These are phyloP conservation scores for Gastrodia elata DNA, from an alignment of 106 monocot species.

Conservation along the genomic window DNA sequence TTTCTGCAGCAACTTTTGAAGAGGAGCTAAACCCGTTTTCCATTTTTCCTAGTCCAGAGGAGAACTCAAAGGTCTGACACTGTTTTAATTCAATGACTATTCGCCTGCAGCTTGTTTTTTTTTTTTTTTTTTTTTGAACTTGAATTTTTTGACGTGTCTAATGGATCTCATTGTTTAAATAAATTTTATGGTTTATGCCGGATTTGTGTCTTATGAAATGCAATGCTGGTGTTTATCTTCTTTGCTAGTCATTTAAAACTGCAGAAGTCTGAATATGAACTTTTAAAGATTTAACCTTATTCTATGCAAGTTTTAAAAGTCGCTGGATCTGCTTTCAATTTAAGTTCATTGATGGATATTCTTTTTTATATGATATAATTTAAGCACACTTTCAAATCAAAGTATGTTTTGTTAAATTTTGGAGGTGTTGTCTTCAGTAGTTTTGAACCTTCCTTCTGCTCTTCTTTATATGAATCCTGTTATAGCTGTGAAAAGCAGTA, in stretches of 20 bases:
- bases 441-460: neutral
- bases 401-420: neutral
- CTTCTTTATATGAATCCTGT: neutral
- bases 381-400: neutral
- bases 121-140: neutral
- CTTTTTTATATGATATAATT: neutral
- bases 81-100: neutral
- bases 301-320: neutral
- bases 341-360: neutral
- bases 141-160: too few species aligned
- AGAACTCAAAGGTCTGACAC: conserved; percentile 66
- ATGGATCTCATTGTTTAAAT: too few species aligned
- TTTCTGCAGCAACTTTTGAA: conserved; percentile 25
- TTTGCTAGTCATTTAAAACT: neutral
- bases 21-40: conserved; percentile 85
- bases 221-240: neutral
- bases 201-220: neutral
- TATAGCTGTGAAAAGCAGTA: neutral
- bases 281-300: too few species aligned
- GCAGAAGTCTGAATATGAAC: neutral
- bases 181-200: neutral
- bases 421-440: neutral
- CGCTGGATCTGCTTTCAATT: neutral
- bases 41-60: conserved; percentile 83
- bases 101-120: neutral